Base-by-base conservation (phyloP, 495 filamentous ascomycete species). In the Penicillium bovifimosum region DNA sequence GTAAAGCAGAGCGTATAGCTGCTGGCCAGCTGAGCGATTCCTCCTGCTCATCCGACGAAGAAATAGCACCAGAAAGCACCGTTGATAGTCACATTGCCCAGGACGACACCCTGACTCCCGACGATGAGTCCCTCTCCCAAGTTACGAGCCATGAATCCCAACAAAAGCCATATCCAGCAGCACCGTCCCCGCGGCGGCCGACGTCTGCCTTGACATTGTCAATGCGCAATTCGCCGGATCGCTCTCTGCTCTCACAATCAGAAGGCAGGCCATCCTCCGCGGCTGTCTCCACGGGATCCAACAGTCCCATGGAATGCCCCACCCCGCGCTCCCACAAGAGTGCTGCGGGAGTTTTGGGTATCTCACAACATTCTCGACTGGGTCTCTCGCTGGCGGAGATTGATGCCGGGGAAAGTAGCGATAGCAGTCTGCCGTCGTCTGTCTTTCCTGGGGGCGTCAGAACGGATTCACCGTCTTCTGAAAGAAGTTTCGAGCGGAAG, bases 401-500 rank as follows among this genome's bases (percentile, higher is more conserved):
- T 54, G 91, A 96, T 65, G 71, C 85, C 10, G 82, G 78, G 33
- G 82, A 85, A 31, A 78, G 89, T 47, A 96, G 93, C 66, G 95
- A 96, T 67, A 87, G 86, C 58, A 96, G 92, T 65, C 77, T 86
- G 27, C 91, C 90, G n/a, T 88, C 87, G 1, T 87, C 87, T n/a
- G 71, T 84, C 14, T 76, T 89, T 51, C 80, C 88, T 0, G 77
- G 84, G 14, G 78, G 77, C 1, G 72, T 77, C 50, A 81, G 88
- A 52, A 92, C 88, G 5, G 91, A 96, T 54, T 97, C 95, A 8
- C 93, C 93, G 6, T 85, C 86, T 51, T 96, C 91, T 20, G 93
- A 96, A 50, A 80, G 86, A 35, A 85, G 85, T 55, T 70, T 96
- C 24, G 88, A 93, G 47, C 82, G 90, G 32, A 88, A 95, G 48